These are phyloP conservation scores for Tetrahymena malaccensis DNA, from an alignment of 73 alveolate species.

Conservation along the genomic window DNA sequence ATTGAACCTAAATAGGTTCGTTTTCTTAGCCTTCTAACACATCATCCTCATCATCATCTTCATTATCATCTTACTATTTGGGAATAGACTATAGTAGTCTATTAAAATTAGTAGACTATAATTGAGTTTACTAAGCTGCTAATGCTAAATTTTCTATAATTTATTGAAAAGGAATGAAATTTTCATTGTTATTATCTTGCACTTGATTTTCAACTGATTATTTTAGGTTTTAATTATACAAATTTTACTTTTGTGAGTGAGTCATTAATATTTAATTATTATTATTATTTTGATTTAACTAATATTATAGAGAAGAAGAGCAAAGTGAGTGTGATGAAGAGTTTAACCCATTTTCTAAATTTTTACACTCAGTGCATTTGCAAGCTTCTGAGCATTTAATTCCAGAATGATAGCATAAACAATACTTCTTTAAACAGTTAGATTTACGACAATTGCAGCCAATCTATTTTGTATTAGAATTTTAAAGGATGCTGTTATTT, in stretches of 20 bases:
- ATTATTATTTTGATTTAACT: background rate
- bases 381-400: constrained; percentile 79
- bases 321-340: background rate
- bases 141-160: background rate
- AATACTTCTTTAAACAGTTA: constrained; percentile 89
- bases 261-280: no score
- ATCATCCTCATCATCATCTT: background rate
- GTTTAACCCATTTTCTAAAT: constrained; percentile 23
- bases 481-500: constrained; percentile 49
- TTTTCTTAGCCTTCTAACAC: background rate
- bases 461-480: constrained; percentile 49
- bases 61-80: background rate
- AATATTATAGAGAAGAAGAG: background rate
- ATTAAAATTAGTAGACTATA: background rate
- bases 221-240: background rate
- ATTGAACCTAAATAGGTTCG: background rate
- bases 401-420: constrained; percentile 91
- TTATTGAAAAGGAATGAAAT: background rate
- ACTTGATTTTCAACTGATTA: background rate
- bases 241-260: background rate
- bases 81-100: background rate
- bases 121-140: background rate
- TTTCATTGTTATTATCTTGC: background rate
- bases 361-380: constrained; percentile 87
- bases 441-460: constrained; percentile 95